Percentiles rank a stretch among this genome's conserved stretches.
Conservation (phyloP, 2,329 filamentous ascomycete genomes). For the Fusarium sp. region DNA sequence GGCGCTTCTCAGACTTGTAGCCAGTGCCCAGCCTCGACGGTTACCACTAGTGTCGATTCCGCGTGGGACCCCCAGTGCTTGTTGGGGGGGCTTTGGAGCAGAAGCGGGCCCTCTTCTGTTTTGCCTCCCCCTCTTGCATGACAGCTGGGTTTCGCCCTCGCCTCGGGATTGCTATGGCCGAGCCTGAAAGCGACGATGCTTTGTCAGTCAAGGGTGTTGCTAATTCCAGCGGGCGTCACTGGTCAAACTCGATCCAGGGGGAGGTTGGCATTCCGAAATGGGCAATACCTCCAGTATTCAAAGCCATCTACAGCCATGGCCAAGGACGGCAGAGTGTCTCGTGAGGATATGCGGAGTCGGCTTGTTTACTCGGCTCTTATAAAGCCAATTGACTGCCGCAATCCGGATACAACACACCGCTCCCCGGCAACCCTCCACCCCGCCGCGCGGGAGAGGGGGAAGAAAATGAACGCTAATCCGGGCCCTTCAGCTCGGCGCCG, state of each 20-base stretch:
- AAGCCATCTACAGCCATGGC: neutral
- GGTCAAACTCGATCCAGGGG: slow-evolving; percentile 3
- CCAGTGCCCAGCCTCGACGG: slow-evolving; percentile 37
- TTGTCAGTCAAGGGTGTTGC: neutral
- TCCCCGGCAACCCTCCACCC: slow-evolving; percentile 1
- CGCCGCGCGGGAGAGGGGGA: neutral
- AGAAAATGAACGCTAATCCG: slow-evolving; percentile 10
- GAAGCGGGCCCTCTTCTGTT: slow-evolving; percentile 17
- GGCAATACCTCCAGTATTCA: neutral
- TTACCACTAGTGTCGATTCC: slow-evolving; percentile 36
- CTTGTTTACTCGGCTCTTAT: neutral
- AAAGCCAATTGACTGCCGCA: slow-evolving; percentile 12
- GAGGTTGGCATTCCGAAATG: neutral
- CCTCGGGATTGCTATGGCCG: slow-evolving; percentile 38
- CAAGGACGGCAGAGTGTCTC: neutral
- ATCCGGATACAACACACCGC: slow-evolving; percentile 30
- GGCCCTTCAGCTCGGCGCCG: slow-evolving; percentile 41
- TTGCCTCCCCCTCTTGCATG: slow-evolving; percentile 28
- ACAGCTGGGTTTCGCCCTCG: slow-evolving; percentile 28
- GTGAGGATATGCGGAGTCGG: neutral
- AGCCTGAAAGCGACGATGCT: slow-evolving; percentile 5
- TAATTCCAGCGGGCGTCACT: neutral
- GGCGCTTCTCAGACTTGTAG: slow-evolving; percentile 21
- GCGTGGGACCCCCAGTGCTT: slow-evolving; percentile 27
- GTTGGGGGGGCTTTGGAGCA: slow-evolving; percentile 17